Percentiles rank a stretch among this genome's conserved stretches.
Evolutionary conservation across 2,329 filamentous ascomycete genomes (phyloP).

Genomic region (Stachybotrys elegans): DNA sequence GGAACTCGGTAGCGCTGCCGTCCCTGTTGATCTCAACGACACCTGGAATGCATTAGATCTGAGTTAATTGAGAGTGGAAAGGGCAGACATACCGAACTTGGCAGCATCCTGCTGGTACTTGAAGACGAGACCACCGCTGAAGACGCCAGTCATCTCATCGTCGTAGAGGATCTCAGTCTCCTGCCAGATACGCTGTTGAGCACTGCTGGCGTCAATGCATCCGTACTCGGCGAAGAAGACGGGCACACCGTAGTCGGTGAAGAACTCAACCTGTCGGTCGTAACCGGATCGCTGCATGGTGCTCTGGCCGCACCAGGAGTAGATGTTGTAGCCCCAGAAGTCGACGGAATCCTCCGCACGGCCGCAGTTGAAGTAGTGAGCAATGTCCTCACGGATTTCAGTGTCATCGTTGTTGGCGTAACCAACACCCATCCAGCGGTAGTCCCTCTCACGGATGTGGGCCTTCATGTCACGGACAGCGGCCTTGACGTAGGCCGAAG

Average conservation of each 20-base stretch:
- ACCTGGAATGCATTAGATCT: conserved; percentile 35
- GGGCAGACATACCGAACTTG: conserved; percentile 63
- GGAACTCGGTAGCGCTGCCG: conserved; percentile 57
- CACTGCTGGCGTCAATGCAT: conserved; percentile 66
- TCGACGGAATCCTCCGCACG: conserved; percentile 64
- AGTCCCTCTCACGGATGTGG: conserved; percentile 78
- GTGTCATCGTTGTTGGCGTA: conserved; percentile 95
- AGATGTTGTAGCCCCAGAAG: conserved; percentile 99
- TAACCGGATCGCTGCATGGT: conserved; percentile 74
- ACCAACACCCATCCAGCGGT: conserved; percentile 80
- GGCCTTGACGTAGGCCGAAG: conserved; percentile 94
- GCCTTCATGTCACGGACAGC: conserved; percentile 93
- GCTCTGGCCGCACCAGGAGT: conserved; percentile 95
- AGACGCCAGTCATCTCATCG: conserved; percentile 74
- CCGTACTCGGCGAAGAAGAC: conserved; percentile 99
- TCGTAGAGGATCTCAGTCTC: conserved; percentile 82
- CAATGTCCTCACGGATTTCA: conserved; percentile 73
- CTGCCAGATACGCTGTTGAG: conserved; percentile 69
- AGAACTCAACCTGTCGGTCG: conserved; percentile 77
- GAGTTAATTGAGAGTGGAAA: not conserved
- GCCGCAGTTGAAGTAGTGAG: conserved; percentile 94
- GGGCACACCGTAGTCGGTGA: conserved; percentile 82
- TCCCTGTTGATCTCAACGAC: conserved; percentile 57
- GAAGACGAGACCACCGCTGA: conserved; percentile 97
- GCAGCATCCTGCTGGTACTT: conserved; percentile 95